A percentile compares a stretch with the other conserved stretches of the same genome.
phyloP scores from a whole-genome alignment of 2,329 filamentous ascomycete species.

The Stemphylium beticola region DNA sequence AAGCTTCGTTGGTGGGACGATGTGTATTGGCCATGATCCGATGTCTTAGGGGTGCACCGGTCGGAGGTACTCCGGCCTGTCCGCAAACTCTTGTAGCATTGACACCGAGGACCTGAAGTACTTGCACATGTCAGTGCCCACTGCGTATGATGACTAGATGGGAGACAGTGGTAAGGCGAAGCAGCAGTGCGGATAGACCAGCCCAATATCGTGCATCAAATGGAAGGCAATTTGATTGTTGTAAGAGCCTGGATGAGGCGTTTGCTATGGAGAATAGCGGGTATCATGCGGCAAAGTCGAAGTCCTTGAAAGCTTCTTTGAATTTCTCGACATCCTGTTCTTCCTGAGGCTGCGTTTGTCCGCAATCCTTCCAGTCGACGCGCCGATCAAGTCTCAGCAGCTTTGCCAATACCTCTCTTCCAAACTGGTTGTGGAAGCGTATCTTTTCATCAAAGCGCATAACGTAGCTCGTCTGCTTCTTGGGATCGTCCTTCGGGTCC shows the following conservation, averaged over 20 bases:
- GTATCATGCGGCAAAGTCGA: slow-evolving; percentile 73
- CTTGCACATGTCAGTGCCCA: background rate
- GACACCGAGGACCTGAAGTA: background rate
- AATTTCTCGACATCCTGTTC: slow-evolving; percentile 77
- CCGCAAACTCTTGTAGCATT: background rate
- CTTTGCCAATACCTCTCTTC: slow-evolving; percentile 85
- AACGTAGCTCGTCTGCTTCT: slow-evolving; percentile 72
- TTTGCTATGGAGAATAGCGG: background rate
- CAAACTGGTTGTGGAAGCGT: slow-evolving; percentile 90
- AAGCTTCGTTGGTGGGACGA: background rate
- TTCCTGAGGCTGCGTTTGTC: slow-evolving; percentile 79
- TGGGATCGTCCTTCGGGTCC: slow-evolving; percentile 59
- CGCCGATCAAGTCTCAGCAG: slow-evolving; percentile 79
- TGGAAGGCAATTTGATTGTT: background rate
- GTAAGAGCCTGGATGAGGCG: background rate
- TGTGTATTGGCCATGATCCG: background rate
- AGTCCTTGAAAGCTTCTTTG: slow-evolving; percentile 80
- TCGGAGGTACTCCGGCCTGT: background rate
- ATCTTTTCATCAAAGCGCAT: slow-evolving; percentile 74
- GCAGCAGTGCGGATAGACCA: too few relatives aligned
- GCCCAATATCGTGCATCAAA: background rate
- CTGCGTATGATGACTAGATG: background rate
- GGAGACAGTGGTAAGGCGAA: background rate
- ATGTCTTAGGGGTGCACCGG: background rate
- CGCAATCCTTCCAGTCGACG: slow-evolving; percentile 84